Percentiles rank a stretch among this genome's conserved stretches.
These are phyloP conservation scores for Penicillium psychrofluorescens DNA, from an alignment of 495 filamentous ascomycete genomes.

Conservation along the genomic window DNA sequence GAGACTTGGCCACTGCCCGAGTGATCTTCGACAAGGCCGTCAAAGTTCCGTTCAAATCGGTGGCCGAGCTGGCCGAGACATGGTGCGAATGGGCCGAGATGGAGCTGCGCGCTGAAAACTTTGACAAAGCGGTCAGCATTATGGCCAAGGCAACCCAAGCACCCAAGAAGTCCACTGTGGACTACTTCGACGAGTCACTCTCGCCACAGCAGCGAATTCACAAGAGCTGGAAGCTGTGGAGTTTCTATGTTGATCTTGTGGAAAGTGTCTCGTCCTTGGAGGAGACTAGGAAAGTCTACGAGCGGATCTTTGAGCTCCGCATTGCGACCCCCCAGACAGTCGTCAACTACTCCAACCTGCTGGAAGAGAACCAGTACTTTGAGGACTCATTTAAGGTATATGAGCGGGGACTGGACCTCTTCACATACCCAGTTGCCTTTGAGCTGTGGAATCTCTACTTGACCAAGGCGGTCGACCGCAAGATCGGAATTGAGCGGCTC, in stretches of 20 bases:
- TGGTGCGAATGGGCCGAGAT: slow-evolving; percentile 99
- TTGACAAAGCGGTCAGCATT: slow-evolving; percentile 86
- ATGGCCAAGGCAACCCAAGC: slow-evolving; percentile 97
- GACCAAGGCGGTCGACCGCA: slow-evolving; percentile 92
- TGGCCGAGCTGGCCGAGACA: slow-evolving; percentile 90
- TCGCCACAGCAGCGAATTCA: slow-evolving; percentile 94
- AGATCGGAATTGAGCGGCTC: slow-evolving; percentile 88
- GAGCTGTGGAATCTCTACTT: slow-evolving; percentile 98
- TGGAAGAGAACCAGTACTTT: slow-evolving; percentile 93
- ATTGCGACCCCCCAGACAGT: slow-evolving; percentile 98
- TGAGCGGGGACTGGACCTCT: slow-evolving; percentile 92
- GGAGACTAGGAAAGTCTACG: slow-evolving; percentile 90
- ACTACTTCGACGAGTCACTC: slow-evolving; percentile 95
- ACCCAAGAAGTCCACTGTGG: slow-evolving; percentile 87
- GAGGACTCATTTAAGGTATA: slow-evolving; percentile 98
- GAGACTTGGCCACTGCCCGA: slow-evolving; percentile 75
- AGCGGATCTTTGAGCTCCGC: slow-evolving; percentile 94
- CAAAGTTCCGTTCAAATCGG: slow-evolving; percentile 93
- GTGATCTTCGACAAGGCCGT: slow-evolving; percentile 97
- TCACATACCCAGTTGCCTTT: slow-evolving; percentile 96
- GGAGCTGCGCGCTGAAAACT: slow-evolving; percentile 92
- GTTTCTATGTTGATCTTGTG: slow-evolving; percentile 97
- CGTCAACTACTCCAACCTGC: slow-evolving; percentile 93
- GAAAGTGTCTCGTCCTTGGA: slow-evolving; percentile 88
- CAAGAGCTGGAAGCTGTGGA: slow-evolving; percentile 99